Evolutionary conservation across 768 basidiomycete species (phyloP).

Genomic region (Calvatia gigantea): DNA sequence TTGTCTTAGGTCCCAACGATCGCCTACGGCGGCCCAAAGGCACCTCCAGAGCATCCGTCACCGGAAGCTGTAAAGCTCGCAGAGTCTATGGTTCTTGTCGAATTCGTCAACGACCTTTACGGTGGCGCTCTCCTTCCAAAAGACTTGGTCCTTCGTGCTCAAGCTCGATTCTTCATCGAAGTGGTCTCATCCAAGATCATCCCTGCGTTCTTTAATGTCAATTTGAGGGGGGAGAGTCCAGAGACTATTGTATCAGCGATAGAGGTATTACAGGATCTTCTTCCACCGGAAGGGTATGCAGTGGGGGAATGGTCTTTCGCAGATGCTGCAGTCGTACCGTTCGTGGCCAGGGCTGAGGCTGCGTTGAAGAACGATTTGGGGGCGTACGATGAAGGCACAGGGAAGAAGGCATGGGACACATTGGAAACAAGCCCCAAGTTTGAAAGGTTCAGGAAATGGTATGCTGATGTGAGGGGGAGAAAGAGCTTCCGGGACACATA

Average conservation of each 20-base stretch:
- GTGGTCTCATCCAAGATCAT: slow-evolving; percentile 42
- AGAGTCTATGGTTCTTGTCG: slow-evolving; percentile 63
- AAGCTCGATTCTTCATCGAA: slow-evolving; percentile 63
- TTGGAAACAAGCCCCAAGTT: slow-evolving; percentile 44
- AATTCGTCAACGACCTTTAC: slow-evolving; percentile 63
- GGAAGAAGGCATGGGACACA: slow-evolving; percentile 37
- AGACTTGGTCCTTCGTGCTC: slow-evolving; percentile 54
- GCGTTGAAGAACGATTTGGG: slow-evolving; percentile 49
- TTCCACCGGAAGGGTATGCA: slow-evolving; percentile 46
- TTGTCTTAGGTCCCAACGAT: slow-evolving; percentile 51
- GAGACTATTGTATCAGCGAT: slow-evolving; percentile 39
- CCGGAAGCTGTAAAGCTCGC: slow-evolving; percentile 57
- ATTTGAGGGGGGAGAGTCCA: slow-evolving; percentile 35
- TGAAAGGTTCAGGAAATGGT: slow-evolving; percentile 46
- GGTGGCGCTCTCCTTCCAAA: slow-evolving; percentile 52
- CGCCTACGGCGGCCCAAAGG: slow-evolving; percentile 57
- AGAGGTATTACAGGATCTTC: slow-evolving; percentile 44
- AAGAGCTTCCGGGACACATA: slow-evolving; percentile 55
- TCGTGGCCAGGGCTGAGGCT: slow-evolving; percentile 51
- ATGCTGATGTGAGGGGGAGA: slow-evolving; percentile 41
- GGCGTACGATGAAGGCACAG: slow-evolving; percentile 44
- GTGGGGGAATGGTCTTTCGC: slow-evolving; percentile 55
- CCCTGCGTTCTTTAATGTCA: slow-evolving; percentile 33
- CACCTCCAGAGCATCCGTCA: slow-evolving; percentile 52
- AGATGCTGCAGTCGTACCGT: slow-evolving; percentile 58